These are phyloP conservation scores for Potentilla sterilis DNA, from an alignment of 306 rosid genomes.

Conservation along the genomic window DNA sequence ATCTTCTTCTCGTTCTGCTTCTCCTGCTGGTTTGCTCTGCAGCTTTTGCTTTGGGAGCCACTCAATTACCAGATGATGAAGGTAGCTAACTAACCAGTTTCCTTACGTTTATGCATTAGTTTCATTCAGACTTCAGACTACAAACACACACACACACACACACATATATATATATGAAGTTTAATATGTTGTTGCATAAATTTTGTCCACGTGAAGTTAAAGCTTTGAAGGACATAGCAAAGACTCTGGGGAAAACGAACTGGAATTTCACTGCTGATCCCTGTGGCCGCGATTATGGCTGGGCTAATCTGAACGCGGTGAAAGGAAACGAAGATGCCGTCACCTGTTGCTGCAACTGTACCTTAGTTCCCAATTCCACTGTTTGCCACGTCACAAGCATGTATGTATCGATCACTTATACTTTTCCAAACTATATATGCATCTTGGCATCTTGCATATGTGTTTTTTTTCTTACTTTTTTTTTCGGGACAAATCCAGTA, in stretches of 20 bases:
- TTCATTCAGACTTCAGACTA: no score
- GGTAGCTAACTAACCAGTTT: slow-evolving; percentile 12
- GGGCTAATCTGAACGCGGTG: slow-evolving; percentile 27
- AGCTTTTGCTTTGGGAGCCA: slow-evolving; percentile 25
- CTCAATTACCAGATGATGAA: slow-evolving; percentile 29
- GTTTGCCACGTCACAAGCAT: slow-evolving; percentile 60
- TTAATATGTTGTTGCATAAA: neutral
- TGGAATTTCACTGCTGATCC: slow-evolving; percentile 57
- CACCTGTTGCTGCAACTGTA: slow-evolving; percentile 49
- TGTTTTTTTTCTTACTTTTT: no score
- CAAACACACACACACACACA: no score
- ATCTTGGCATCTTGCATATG: no score
- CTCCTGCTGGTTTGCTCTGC: slow-evolving; percentile 15
- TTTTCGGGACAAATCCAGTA: no score
- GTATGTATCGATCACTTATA: slow-evolving; percentile 24
- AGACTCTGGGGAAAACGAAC: slow-evolving; percentile 41
- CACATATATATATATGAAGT: no score
- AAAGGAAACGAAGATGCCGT: slow-evolving; percentile 29
- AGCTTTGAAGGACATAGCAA: slow-evolving; percentile 42
- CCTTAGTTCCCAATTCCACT: neutral
- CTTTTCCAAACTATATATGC: no score
- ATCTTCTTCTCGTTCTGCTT: slow-evolving; percentile 12
- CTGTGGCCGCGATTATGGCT: slow-evolving; percentile 39
- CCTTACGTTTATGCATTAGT: neutral
- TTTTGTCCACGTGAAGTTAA: slow-evolving; percentile 28